Percentiles rank a stretch among this genome's conserved stretches.
phyloP scores from a whole-genome alignment of 192 early-diverging fungal species.

The Nowakowskiella sp. region DNA sequence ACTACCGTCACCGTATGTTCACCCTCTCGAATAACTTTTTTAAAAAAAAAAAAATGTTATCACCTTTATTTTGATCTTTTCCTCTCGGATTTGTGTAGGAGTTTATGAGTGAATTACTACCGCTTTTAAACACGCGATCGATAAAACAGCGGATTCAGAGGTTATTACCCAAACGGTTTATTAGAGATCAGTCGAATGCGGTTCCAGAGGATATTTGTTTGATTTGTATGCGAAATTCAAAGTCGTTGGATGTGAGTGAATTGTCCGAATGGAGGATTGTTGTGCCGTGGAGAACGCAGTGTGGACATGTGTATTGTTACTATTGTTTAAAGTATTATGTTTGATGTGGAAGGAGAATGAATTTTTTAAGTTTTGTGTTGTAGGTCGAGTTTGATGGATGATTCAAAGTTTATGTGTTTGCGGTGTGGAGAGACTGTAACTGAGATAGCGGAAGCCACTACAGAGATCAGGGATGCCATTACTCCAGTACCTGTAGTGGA shows the following conservation, averaged over 20 bases:
- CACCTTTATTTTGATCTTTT: conserved; percentile 4
- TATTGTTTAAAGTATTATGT: conserved; percentile 71
- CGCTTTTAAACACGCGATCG: conserved; percentile 65
- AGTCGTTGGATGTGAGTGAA: conserved; percentile 25
- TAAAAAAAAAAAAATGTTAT: conserved; percentile 15
- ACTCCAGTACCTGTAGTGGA: too few species aligned
- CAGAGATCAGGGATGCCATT: too few species aligned
- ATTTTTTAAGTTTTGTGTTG: neutral
- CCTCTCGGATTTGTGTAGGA: conserved; percentile 43
- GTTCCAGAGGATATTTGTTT: conserved; percentile 66
- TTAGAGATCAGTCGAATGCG: conserved; percentile 30
- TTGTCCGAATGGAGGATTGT: conserved; percentile 28
- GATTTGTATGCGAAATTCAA: conserved; percentile 55
- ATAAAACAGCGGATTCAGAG: conserved; percentile 32
- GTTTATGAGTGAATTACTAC: conserved; percentile 79
- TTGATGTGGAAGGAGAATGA: neutral
- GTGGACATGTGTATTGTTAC: conserved; percentile 85
- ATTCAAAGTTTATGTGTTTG: conserved; percentile 63
- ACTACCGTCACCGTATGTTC: conserved; percentile 75
- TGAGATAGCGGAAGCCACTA: conserved; percentile 39
- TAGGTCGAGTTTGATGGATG: conserved; percentile 57
- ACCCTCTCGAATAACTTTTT: conserved; percentile 6
- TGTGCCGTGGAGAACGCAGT: conserved; percentile 75
- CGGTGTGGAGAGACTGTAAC: conserved; percentile 65
- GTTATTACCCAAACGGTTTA: conserved; percentile 38